phyloP scores from a whole-genome alignment of 2,329 filamentous ascomycete species.

The Penicillium nordicum region DNA sequence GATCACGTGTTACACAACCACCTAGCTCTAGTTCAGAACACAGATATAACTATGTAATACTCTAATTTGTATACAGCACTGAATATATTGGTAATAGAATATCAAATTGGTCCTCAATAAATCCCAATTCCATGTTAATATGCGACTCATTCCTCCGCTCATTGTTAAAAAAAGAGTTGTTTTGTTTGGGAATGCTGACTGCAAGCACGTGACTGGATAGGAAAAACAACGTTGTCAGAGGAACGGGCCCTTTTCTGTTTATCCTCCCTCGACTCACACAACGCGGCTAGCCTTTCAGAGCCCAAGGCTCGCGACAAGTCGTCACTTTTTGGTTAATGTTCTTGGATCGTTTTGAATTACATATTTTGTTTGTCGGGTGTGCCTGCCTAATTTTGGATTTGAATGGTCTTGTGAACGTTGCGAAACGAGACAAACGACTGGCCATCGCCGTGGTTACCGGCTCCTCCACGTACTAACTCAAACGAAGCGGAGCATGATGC shows the following conservation, averaged over 20 bases:
- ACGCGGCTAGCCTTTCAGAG: conserved; percentile 17
- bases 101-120: not conserved
- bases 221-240: conserved; percentile 42
- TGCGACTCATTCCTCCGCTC: not conserved
- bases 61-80: not conserved
- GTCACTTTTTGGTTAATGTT: conserved; percentile 3
- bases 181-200: conserved; percentile 28
- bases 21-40: not conserved
- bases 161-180: not conserved
- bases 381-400: conserved; percentile 3
- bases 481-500: conserved; percentile 17
- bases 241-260: conserved; percentile 42
- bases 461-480: conserved; percentile 23
- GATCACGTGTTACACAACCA: not conserved
- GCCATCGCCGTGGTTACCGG: conserved; percentile 27
- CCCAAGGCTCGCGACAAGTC: conserved; percentile 9
- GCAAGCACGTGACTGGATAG: conserved; percentile 32
- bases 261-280: conserved; percentile 31
- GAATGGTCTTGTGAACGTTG: conserved; percentile 16
- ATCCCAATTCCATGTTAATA: too few species aligned
- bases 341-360: conserved; percentile 1
- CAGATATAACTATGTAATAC: not conserved
- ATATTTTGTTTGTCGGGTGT: not conserved
- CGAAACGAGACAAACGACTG: conserved; percentile 12
- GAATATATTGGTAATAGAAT: not conserved